These are phyloP conservation scores for Sugiyamaella sp. DNA, from an alignment of 1,139 yeast genomes.

Conservation along the genomic window DNA sequence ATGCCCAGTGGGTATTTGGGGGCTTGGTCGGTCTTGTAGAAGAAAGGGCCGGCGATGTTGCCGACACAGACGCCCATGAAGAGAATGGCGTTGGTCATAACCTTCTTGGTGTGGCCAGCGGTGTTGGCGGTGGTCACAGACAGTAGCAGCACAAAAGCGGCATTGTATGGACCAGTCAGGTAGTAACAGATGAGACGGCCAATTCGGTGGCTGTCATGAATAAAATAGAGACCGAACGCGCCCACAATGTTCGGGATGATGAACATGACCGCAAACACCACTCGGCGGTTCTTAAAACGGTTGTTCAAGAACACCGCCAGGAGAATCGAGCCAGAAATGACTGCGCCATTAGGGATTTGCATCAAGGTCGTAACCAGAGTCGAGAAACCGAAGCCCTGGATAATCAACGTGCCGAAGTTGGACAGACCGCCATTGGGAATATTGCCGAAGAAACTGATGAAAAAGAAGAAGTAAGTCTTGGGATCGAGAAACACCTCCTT, in stretches of 20 bases:
- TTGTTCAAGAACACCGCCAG: slow-evolving; percentile 30
- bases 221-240: slow-evolving; percentile 34
- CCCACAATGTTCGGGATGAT: slow-evolving; percentile 36
- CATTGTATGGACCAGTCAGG: slow-evolving; percentile 37
- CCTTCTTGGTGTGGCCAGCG: slow-evolving; percentile 60
- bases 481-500: slow-evolving; percentile 46
- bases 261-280: slow-evolving; percentile 27
- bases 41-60: slow-evolving; percentile 58
- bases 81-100: slow-evolving; percentile 47
- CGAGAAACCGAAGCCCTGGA: slow-evolving; percentile 37
- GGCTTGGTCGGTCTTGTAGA: slow-evolving; percentile 52
- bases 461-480: slow-evolving; percentile 52
- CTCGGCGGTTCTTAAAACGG: slow-evolving; percentile 23
- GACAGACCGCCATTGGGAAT: slow-evolving; percentile 54
- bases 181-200: slow-evolving; percentile 37
- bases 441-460: slow-evolving; percentile 46
- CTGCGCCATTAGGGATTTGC: slow-evolving; percentile 36
- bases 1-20: slow-evolving; percentile 55
- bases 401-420: slow-evolving; percentile 39
- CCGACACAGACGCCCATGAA: slow-evolving; percentile 60
- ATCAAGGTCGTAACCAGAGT: slow-evolving; percentile 35
- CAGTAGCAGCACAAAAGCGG: slow-evolving; percentile 53
- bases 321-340: slow-evolving; percentile 30
- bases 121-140: slow-evolving; percentile 54
- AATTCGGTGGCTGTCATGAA: slow-evolving; percentile 27